Conservation (phyloP, 495 filamentous ascomycete genomes). For the Lentithecium fluviatile region DNA sequence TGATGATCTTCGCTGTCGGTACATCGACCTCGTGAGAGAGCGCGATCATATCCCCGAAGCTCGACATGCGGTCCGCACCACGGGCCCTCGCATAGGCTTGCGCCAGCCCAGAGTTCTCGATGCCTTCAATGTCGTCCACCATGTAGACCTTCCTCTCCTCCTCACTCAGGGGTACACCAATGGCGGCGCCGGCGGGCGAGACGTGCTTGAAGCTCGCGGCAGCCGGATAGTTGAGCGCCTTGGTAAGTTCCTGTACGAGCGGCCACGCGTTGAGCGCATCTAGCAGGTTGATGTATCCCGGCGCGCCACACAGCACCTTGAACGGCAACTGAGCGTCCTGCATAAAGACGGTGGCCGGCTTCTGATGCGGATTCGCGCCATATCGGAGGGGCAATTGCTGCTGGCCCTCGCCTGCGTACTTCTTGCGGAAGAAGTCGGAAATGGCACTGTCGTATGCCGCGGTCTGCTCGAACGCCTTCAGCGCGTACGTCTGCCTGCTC, state of each 20-base stretch:
- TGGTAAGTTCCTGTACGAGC: slow-evolving; percentile 92
- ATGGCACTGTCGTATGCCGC: slow-evolving; percentile 95
- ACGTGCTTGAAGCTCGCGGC: slow-evolving; percentile 99
- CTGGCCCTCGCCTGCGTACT: slow-evolving; percentile 81
- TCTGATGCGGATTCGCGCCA: slow-evolving; percentile 96
- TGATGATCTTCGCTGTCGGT: slow-evolving; percentile 92
- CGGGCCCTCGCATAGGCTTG: slow-evolving; percentile 94
- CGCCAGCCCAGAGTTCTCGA: slow-evolving; percentile 80
- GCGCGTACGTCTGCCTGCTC: slow-evolving; percentile 80
- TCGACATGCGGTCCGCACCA: slow-evolving; percentile 95
- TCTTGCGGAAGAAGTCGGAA: slow-evolving; percentile 93
- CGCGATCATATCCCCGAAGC: slow-evolving; percentile 94
- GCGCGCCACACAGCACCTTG: slow-evolving; percentile 88
- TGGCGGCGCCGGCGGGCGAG: slow-evolving; percentile 91
- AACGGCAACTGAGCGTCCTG: slow-evolving; percentile 77
- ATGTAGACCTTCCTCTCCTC: slow-evolving; percentile 96
- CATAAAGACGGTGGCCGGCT: slow-evolving; percentile 82
- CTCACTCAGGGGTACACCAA: slow-evolving; percentile 79
- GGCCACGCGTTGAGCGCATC: slow-evolving; percentile 97
- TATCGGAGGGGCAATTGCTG: slow-evolving; percentile 88
- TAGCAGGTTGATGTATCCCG: slow-evolving; percentile 95
- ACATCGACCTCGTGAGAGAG: slow-evolving; percentile 84
- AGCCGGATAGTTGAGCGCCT: slow-evolving; percentile 80
- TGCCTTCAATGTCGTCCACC: slow-evolving; percentile 88
- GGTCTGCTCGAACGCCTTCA: slow-evolving; percentile 99